Evolutionary conservation across 1,139 yeast species (phyloP).

Genomic region (Taphrina sp.): DNA sequence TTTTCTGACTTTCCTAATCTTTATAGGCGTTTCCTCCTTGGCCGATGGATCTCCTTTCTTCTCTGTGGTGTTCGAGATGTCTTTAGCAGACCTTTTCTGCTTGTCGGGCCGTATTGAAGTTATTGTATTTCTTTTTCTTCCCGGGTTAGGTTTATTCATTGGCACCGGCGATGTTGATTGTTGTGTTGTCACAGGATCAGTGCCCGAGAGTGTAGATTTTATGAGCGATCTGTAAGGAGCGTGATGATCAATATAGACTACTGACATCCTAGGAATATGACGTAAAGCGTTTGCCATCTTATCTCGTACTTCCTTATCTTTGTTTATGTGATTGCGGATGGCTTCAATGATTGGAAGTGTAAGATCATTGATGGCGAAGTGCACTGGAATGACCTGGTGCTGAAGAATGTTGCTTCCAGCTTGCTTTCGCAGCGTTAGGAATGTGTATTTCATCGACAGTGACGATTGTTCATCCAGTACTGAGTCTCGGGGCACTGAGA

Average conservation of each 20-base stretch:
- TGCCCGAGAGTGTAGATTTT: background rate
- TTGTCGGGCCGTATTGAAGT: background rate
- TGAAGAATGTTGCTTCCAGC: constrained; percentile 12
- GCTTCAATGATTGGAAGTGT: constrained; percentile 1
- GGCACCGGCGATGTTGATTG: background rate
- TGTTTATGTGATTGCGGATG: constrained; percentile 18
- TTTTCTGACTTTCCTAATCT: constrained; percentile 2
- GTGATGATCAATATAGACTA: background rate
- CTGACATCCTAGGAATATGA: constrained; percentile 23
- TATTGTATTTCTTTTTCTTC: no score
- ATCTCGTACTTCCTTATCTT: constrained; percentile 17
- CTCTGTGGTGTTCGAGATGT: background rate
- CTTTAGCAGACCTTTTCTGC: background rate
- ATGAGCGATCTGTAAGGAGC: background rate
- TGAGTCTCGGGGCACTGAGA: constrained; percentile 23
- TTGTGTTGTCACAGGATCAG: background rate
- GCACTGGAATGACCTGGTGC: constrained; percentile 26
- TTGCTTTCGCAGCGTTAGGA: constrained; percentile 25
- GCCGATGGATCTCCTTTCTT: background rate
- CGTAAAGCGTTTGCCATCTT: constrained; percentile 23
- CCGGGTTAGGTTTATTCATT: background rate
- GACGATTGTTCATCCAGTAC: background rate
- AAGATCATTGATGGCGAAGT: background rate
- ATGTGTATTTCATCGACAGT: background rate
- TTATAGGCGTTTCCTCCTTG: no score